Base-by-base conservation (phyloP, 208 protist genomes). In the Porcisia hertigi region DNA sequence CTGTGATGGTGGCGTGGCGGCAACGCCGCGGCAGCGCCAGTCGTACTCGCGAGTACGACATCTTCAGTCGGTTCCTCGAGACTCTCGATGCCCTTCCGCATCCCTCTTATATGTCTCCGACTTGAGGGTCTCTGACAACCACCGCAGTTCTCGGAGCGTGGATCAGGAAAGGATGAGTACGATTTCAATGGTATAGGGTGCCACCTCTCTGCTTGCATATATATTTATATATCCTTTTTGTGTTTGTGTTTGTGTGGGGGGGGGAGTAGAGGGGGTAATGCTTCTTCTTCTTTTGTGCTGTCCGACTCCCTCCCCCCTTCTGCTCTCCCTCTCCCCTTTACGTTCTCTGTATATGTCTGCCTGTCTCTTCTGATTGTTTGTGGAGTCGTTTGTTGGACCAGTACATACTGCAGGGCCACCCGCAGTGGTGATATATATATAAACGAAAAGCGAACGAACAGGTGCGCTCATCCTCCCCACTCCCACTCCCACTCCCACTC, bases 1-100 rank as follows among this genome's bases (percentile, higher is more conserved):
- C 89, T 20, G 81, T 95, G 54, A 89, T 94, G 84, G 64, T 84
- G 41, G 79, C 83, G 55, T 97, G 91, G 88, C 69, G 82, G 30
- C 74, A 87, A 58, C 66, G 86, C 39, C 76, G 83, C 67, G 72
- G 76, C 80, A 80, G 52, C 55, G 41, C 59, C 30, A 64, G 70
- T 34, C 66, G 77, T 34, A 25, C 75, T 25, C 75, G 73, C 25
- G 72, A 73, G 55, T 79, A 66, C 36, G 77, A 80, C 54, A 75
- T 92, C n/a, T 89, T 96, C 55, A 75, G 60, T 20, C 66, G 70
- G 18, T 88, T 78, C 43, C 60, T 86, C 23, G 77, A 78, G n/a
- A 86, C 73, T 11, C 71, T 86, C 53, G 70, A 86, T 30, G 70
- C 53, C 30, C 71, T 81, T 39, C 76, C 77, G 47, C 78, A 75